phyloP scores from a whole-genome alignment of 2,329 filamentous ascomycete genomes.

The Anthostomella pinea region DNA sequence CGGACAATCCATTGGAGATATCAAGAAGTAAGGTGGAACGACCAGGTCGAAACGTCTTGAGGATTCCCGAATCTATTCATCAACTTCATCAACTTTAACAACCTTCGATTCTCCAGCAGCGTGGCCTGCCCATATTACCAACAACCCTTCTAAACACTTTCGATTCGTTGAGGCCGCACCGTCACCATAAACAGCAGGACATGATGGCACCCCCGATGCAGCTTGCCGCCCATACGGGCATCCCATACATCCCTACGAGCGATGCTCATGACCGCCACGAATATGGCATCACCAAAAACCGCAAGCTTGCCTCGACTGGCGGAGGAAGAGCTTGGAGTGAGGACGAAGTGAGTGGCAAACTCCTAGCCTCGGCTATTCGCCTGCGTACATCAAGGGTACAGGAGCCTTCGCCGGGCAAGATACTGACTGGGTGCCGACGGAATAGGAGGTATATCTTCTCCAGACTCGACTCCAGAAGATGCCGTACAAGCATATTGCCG shows the following conservation, averaged over 20 bases:
- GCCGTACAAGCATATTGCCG: slow-evolving; percentile 87
- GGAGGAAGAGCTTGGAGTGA: slow-evolving; percentile 82
- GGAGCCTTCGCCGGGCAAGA: no score
- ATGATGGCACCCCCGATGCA: slow-evolving; percentile 52
- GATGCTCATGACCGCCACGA: slow-evolving; percentile 57
- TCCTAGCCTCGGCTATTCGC: neutral
- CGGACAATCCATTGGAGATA: slow-evolving; percentile 14
- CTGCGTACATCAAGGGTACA: no score
- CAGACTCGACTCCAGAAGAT: slow-evolving; percentile 84
- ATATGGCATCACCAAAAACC: slow-evolving; percentile 60
- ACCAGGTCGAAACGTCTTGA: slow-evolving; percentile 15
- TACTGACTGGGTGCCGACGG: slow-evolving; percentile 11
- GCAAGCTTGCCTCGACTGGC: slow-evolving; percentile 67
- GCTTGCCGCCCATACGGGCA: slow-evolving; percentile 39
- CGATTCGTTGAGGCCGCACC: slow-evolving; percentile 36
- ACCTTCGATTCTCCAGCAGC: slow-evolving; percentile 47
- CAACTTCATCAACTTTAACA: slow-evolving; percentile 18
- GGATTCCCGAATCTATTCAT: slow-evolving; percentile 14
- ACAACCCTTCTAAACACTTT: slow-evolving; percentile 25
- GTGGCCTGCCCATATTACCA: slow-evolving; percentile 37
- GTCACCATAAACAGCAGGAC: slow-evolving; percentile 17
- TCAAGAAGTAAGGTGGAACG: slow-evolving; percentile 15
- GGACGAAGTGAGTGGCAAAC: slow-evolving; percentile 63
- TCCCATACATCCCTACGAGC: slow-evolving; percentile 48
- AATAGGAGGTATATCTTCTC: slow-evolving; percentile 76